Evolutionary conservation across 2,329 filamentous ascomycete genomes (phyloP).

Genomic region (Lachnellula willkommii): DNA sequence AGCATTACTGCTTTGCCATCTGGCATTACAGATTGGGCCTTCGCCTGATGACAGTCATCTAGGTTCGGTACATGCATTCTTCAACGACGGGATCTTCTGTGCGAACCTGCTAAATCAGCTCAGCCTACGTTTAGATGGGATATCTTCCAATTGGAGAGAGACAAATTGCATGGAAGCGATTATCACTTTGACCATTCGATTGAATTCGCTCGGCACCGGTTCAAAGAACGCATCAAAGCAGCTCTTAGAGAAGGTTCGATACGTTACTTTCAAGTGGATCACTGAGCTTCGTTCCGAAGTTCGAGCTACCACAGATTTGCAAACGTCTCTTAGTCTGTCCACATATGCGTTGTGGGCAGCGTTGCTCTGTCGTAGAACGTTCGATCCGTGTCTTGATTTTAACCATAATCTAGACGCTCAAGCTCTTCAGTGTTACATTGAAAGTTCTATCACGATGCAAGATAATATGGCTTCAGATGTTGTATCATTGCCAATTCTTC

Average conservation of each 20-base stretch:
- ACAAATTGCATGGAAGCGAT: constrained; percentile 52
- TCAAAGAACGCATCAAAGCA: background rate
- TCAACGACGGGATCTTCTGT: constrained; percentile 48
- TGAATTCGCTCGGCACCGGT: constrained; percentile 25
- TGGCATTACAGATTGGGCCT: constrained; percentile 54
- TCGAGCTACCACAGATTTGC: constrained; percentile 33
- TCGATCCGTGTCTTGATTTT: constrained; percentile 23
- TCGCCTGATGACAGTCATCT: constrained; percentile 28
- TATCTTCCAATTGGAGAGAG: constrained; percentile 56
- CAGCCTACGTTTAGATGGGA: constrained; percentile 37
- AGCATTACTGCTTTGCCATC: constrained; percentile 43
- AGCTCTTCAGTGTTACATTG: constrained; percentile 32
- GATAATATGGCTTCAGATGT: constrained; percentile 40
- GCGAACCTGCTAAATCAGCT: constrained; percentile 44
- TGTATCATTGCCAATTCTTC: constrained; percentile 27
- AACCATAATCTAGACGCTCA: background rate
- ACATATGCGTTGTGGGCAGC: constrained; percentile 49
- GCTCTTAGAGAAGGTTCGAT: constrained; percentile 40
- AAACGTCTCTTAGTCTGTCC: constrained; percentile 36
- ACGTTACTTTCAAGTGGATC: constrained; percentile 47
- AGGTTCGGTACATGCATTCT: constrained; percentile 44
- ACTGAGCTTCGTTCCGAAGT: constrained; percentile 41
- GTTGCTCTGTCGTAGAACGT: constrained; percentile 49
- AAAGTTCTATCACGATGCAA: constrained; percentile 41
- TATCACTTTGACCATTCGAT: constrained; percentile 45